Percentiles rank a stretch among this genome's conserved stretches.
Evolutionary conservation across 495 filamentous ascomycete species (phyloP).

Genomic region (Neurospora sp.): DNA sequence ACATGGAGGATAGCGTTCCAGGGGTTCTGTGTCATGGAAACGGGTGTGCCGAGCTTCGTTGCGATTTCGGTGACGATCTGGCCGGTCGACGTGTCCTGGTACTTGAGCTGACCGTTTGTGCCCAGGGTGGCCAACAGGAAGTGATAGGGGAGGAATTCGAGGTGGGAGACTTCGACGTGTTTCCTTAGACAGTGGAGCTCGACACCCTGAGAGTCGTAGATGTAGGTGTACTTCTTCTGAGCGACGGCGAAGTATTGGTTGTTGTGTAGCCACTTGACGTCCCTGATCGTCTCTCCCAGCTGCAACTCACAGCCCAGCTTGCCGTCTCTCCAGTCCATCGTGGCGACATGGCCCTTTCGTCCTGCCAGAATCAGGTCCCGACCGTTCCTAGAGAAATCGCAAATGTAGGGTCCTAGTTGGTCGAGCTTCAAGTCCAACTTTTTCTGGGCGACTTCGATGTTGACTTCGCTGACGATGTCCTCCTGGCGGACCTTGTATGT

Average conservation of each 20-base stretch:
- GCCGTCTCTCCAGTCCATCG: constrained; percentile 91
- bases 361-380: constrained; percentile 76
- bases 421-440: constrained; percentile 81
- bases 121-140: constrained; percentile 83
- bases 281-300: constrained; percentile 76
- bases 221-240: constrained; percentile 89
- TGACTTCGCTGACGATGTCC: constrained; percentile 66
- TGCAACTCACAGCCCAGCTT: constrained; percentile 87
- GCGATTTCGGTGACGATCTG: constrained; percentile 72
- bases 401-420: constrained; percentile 72
- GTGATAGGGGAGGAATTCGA: constrained; percentile 95
- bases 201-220: constrained; percentile 82
- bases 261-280: constrained; percentile 89
- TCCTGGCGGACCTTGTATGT: constrained; percentile 89
- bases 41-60: constrained; percentile 74
- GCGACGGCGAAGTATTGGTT: constrained; percentile 95
- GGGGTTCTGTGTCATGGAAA: constrained; percentile 75
- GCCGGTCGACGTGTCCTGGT: constrained; percentile 90
- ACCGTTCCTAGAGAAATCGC: constrained; percentile 84
- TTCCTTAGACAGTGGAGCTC: constrained; percentile 85
- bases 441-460: constrained; percentile 78
- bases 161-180: constrained; percentile 83
- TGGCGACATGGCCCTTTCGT: constrained; percentile 88
- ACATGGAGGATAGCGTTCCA: constrained; percentile 84
- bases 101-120: constrained; percentile 78